Evolutionary conservation across 78 protist species (phyloP).

Genomic region (Isochrysis galbana): DNA sequence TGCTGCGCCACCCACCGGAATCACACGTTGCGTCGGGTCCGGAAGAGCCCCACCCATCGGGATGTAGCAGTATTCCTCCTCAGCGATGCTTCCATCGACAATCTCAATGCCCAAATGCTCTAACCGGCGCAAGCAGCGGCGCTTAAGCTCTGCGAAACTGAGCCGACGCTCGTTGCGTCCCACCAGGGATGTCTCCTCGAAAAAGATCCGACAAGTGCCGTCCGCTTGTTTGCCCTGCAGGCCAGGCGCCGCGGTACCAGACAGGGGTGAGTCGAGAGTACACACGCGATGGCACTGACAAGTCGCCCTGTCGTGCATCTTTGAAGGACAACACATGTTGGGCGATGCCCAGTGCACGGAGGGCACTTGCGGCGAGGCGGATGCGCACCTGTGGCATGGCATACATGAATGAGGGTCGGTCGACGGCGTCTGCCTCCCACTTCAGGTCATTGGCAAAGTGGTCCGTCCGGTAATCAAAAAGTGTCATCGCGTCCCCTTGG

Average conservation of each 20-base stretch:
- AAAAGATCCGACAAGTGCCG: too few species aligned
- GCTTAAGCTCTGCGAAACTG: not conserved
- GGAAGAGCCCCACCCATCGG: slow-evolving; percentile 3
- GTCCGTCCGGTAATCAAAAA: slow-evolving; percentile 15
- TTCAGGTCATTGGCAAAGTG: not conserved
- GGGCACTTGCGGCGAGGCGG: too few species aligned
- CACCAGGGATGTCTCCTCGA: not conserved
- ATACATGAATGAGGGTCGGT: not conserved
- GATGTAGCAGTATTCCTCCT: slow-evolving; percentile 16
- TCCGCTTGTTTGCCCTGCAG: too few species aligned
- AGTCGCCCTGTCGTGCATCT: too few species aligned
- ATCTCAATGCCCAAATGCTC: not conserved
- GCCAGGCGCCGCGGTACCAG: too few species aligned
- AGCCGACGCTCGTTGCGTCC: not conserved
- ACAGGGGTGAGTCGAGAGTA: too few species aligned
- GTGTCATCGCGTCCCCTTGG: not conserved
- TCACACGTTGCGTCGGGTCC: not conserved
- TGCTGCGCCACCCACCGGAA: not conserved
- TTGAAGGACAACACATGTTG: too few species aligned
- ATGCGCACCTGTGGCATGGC: not conserved
- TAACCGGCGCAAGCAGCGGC: not conserved
- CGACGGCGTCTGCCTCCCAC: not conserved
- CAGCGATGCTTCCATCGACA: not conserved
- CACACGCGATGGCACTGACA: too few species aligned
- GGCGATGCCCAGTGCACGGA: too few species aligned